phyloP scores from a whole-genome alignment of 2,329 filamentous ascomycete genomes.

The Aspergillus tubingensis region DNA sequence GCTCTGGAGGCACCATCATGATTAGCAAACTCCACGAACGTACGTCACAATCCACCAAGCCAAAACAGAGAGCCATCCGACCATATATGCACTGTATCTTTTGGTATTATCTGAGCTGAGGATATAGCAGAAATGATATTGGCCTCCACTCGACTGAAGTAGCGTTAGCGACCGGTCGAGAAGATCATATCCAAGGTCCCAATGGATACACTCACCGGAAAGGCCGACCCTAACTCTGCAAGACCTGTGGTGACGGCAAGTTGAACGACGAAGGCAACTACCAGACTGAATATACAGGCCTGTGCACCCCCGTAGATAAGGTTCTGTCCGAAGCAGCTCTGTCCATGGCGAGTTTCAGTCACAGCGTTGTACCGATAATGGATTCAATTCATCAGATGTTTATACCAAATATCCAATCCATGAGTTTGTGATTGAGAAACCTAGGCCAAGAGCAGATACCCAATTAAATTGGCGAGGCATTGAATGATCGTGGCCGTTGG shows the following conservation, averaged over 20 bases:
- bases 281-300: conserved; percentile 20
- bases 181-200: neutral
- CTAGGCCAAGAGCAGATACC: conserved; percentile 1
- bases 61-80: conserved; percentile 25
- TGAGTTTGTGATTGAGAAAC: conserved; percentile 9
- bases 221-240: conserved; percentile 29
- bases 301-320: conserved; percentile 22
- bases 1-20: too few relatives aligned
- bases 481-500: neutral
- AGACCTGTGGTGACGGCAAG: conserved; percentile 27
- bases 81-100: conserved; percentile 17
- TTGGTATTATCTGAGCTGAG: conserved; percentile 11
- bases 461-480: conserved; percentile 7
- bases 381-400: neutral
- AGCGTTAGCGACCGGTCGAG: neutral
- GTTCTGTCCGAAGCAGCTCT: conserved; percentile 16
- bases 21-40: neutral
- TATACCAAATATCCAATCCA: conserved; percentile 8
- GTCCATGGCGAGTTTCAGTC: neutral
- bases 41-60: conserved; percentile 20
- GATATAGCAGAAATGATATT: conserved; percentile 29
- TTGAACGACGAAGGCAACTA: conserved; percentile 24
- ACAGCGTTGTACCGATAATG: neutral
- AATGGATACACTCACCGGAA: conserved; percentile 13
- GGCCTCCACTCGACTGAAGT: conserved; percentile 15